Conservation (phyloP, 768 basidiomycete genomes). For the Boletus rufocinnamomeus region DNA sequence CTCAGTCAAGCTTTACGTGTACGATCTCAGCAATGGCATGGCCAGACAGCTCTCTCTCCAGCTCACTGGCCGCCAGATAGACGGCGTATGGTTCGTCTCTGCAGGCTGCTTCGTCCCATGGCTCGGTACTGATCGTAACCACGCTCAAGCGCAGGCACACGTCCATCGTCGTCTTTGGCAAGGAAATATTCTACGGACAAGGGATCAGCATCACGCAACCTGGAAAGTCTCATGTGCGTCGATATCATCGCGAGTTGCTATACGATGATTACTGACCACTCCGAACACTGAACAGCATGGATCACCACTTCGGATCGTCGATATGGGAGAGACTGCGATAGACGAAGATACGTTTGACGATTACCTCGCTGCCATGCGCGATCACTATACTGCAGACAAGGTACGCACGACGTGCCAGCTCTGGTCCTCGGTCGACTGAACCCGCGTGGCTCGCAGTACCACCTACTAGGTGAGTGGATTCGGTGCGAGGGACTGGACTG, state of each 20-base stretch:
- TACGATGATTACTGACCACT: not conserved
- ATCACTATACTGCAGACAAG: conserved; percentile 89
- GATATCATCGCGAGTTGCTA: not conserved
- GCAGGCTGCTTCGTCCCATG: not conserved
- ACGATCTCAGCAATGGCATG: conserved; percentile 88
- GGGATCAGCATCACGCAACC: conserved; percentile 75
- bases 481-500: not conserved
- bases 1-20: conserved; percentile 81
- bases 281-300: conserved; percentile 70
- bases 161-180: conserved; percentile 82
- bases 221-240: conserved; percentile 78
- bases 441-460: conserved; percentile 55
- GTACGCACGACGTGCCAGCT: conserved; percentile 40
- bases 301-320: conserved; percentile 62
- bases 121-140: conserved; percentile 11
- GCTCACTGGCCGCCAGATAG: conserved; percentile 86
- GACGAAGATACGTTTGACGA: conserved; percentile 87
- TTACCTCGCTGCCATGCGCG: conserved; percentile 72
- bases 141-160: conserved; percentile 69
- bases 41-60: conserved; percentile 77
- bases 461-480: conserved; percentile 64
- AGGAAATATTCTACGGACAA: conserved; percentile 89
- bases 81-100: conserved; percentile 80
- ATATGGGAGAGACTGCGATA: conserved; percentile 78
- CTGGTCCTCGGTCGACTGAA: not conserved